Conservation (phyloP, 345 rosid species). For the Corchorus olitorius region DNA sequence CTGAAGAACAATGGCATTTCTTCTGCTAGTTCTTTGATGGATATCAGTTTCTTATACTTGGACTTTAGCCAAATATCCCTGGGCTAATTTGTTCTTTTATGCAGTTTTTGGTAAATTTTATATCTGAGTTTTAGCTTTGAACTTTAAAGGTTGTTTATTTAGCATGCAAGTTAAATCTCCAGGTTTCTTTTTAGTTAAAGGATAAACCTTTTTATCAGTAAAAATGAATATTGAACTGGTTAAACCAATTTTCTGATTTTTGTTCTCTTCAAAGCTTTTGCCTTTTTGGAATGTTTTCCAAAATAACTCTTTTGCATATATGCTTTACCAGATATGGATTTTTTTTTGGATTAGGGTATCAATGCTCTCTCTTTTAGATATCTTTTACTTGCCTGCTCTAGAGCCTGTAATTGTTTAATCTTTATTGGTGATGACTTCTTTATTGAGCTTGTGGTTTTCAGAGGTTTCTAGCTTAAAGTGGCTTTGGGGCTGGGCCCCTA, state of each 20-base stretch:
- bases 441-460: neutral
- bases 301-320: neutral
- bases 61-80: neutral
- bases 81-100: neutral
- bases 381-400: neutral
- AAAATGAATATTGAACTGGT: neutral
- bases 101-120: neutral
- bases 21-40: neutral
- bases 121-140: neutral
- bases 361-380: neutral
- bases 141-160: neutral
- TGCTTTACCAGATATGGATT: neutral
- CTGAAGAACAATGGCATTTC: neutral
- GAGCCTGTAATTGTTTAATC: neutral
- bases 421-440: neutral
- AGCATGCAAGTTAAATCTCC: neutral
- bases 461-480: neutral
- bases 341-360: neutral
- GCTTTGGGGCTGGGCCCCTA: neutral
- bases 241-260: neutral
- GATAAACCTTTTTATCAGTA: neutral
- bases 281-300: neutral
- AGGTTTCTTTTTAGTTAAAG: constrained; percentile 1
- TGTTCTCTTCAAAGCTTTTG: neutral
- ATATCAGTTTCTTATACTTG: neutral